These are phyloP conservation scores for Eucalyptus cloeziana DNA, from an alignment of 345 rosid species.

Conservation along the genomic window DNA sequence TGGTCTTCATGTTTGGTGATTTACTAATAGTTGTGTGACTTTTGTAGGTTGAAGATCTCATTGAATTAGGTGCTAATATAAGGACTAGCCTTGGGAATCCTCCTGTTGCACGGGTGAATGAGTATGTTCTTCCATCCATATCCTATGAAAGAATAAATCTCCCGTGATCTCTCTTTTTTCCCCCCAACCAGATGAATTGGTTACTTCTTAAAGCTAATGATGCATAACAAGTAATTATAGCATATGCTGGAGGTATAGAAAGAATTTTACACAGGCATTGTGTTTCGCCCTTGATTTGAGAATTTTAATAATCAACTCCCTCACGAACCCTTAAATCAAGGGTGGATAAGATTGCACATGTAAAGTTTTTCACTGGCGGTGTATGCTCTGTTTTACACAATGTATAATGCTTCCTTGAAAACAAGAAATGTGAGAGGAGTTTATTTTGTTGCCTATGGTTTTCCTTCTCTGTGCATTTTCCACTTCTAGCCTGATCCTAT, in stretches of 20 bases:
- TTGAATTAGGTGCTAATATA: constrained; percentile 26
- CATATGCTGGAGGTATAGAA: fast-evolving
- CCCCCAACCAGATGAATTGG: neutral
- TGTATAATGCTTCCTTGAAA: neutral
- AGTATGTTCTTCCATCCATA: neutral
- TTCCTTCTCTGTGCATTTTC: neutral
- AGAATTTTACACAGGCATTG: neutral
- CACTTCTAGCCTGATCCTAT: neutral
- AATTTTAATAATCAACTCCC: neutral
- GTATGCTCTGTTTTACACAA: neutral
- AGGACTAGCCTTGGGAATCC: constrained; percentile 27
- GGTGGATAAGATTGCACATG: neutral
- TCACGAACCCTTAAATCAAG: neutral
- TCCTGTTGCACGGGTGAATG: constrained; percentile 2
- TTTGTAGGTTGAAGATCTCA: constrained; percentile 40
- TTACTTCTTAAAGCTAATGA: neutral
- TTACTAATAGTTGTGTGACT: neutral
- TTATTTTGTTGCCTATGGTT: neutral
- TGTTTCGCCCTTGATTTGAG: neutral
- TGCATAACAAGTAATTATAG: neutral
- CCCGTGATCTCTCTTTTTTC: neutral
- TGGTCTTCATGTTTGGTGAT: neutral
- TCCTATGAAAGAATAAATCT: neutral
- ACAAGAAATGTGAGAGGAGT: neutral
- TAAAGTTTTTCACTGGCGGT: neutral